These are phyloP conservation scores for Durotheca rogersii DNA, from an alignment of 495 filamentous ascomycete genomes.

Conservation along the genomic window DNA sequence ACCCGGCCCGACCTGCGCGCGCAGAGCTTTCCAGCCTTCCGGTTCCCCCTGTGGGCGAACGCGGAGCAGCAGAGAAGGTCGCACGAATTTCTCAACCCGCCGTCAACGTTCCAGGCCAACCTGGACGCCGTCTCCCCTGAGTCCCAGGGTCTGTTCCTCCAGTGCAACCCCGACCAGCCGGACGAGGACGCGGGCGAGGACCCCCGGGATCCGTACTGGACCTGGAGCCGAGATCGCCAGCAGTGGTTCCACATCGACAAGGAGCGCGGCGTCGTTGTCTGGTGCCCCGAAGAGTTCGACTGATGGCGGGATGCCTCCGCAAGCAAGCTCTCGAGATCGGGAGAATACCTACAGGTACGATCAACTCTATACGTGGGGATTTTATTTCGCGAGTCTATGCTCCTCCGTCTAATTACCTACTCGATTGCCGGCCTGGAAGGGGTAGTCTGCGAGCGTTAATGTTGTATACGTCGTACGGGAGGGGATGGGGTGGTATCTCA, in stretches of 20 bases:
- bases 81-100: not conserved
- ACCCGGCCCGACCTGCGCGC: too few species aligned
- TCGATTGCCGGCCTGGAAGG: too few species aligned
- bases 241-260: not conserved
- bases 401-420: too few species aligned
- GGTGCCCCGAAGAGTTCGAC: not conserved
- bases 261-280: not conserved
- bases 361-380: too few species aligned
- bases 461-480: too few species aligned
- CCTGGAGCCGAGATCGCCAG: not conserved
- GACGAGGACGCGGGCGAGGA: not conserved
- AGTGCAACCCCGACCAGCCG: too few species aligned
- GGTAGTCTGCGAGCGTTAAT: too few species aligned
- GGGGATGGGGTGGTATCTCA: too few species aligned
- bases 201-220: not conserved
- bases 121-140: not conserved
- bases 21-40: too few species aligned
- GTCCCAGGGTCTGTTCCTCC: not conserved
- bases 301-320: not conserved
- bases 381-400: too few species aligned
- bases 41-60: too few species aligned
- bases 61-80: not conserved
- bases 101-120: not conserved
- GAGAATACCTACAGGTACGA: too few species aligned
- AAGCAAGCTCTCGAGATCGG: not conserved